Percentiles rank a stretch among this genome's conserved stretches.
These are phyloP conservation scores for Salicornia ramosissima DNA, from an alignment of 148 eudicot genomes.

Conservation along the genomic window DNA sequence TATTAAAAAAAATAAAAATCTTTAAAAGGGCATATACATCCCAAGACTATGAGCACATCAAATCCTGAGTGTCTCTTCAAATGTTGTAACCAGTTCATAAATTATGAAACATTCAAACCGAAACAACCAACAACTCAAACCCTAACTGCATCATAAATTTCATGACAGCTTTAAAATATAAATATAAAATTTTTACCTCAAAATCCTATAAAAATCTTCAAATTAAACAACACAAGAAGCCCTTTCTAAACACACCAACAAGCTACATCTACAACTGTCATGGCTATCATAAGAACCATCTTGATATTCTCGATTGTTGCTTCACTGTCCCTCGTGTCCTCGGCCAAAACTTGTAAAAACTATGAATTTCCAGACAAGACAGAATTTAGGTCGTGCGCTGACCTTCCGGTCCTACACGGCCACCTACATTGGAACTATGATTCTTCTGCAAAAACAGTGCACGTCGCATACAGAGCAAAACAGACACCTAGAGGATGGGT, in stretches of 20 bases:
- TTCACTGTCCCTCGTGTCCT: conserved; percentile 22
- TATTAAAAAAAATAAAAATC: no score
- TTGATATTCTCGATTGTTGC: conserved; percentile 15
- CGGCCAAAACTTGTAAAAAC: conserved; percentile 37
- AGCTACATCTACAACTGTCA: not conserved
- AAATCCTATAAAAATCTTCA: no score
- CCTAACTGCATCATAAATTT: not conserved
- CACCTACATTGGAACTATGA: conserved; percentile 49
- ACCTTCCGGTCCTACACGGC: conserved; percentile 41
- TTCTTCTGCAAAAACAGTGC: conserved; percentile 23
- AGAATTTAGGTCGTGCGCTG: conserved; percentile 31
- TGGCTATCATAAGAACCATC: conserved; percentile 22
- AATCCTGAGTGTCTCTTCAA: not conserved
- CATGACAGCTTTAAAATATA: not conserved
- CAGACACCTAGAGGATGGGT: conserved; percentile 46
- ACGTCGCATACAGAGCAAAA: conserved; percentile 47
- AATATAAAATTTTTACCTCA: not conserved
- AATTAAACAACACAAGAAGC: not conserved
- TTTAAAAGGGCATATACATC: no score
- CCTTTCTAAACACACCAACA: not conserved
- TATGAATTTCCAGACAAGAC: conserved; percentile 30
- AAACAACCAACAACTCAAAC: conserved; percentile 24
- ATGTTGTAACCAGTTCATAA: not conserved
- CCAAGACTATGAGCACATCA: not conserved
- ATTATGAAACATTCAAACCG: conserved; percentile 22